Conservation (phyloP, 2,329 filamentous ascomycete genomes). For the Penicillium sp. region DNA sequence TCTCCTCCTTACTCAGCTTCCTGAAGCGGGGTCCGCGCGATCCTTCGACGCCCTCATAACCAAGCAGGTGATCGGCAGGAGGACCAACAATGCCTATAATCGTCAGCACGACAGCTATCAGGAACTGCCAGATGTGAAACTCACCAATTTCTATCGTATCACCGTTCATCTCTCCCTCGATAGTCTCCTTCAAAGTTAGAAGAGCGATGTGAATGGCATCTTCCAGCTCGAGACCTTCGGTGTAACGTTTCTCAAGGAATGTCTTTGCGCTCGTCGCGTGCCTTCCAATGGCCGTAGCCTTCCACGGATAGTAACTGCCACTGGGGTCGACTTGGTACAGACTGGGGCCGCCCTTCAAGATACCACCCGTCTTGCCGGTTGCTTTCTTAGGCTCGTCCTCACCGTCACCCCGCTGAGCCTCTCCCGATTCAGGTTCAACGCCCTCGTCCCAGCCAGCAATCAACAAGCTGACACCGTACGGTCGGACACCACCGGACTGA, state of each 20-base stretch:
- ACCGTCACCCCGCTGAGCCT: conserved; percentile 48
- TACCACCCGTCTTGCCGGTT: conserved; percentile 83
- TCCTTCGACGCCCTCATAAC: conserved; percentile 52
- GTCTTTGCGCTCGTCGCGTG: conserved; percentile 97
- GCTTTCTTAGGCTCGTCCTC: conserved; percentile 61
- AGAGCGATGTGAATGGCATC: conserved; percentile 97
- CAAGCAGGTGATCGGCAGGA: conserved; percentile 83
- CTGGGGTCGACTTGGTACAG: conserved; percentile 99
- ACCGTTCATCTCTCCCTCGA: conserved; percentile 98
- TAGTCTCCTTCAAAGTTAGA: conserved; percentile 95
- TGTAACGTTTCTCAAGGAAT: conserved; percentile 98
- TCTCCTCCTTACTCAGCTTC: conserved; percentile 88
- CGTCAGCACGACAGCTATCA: too few species aligned
- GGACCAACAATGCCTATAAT: conserved; percentile 95
- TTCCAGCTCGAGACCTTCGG: conserved; percentile 89
- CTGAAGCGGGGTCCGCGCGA: conserved; percentile 39
- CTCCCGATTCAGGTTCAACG: conserved; percentile 72
- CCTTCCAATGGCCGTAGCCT: conserved; percentile 97
- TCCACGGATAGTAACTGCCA: conserved; percentile 98
- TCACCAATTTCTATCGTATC: conserved; percentile 95
- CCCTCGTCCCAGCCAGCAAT: conserved; percentile 98
- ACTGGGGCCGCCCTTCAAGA: conserved; percentile 90
- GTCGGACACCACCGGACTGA: conserved; percentile 91
- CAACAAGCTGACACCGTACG: conserved; percentile 90
- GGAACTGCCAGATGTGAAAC: conserved; percentile 30